Evolutionary conservation across 352 stramenopile genomes (phyloP).

Genomic region (Globisporangium middletonii): DNA sequence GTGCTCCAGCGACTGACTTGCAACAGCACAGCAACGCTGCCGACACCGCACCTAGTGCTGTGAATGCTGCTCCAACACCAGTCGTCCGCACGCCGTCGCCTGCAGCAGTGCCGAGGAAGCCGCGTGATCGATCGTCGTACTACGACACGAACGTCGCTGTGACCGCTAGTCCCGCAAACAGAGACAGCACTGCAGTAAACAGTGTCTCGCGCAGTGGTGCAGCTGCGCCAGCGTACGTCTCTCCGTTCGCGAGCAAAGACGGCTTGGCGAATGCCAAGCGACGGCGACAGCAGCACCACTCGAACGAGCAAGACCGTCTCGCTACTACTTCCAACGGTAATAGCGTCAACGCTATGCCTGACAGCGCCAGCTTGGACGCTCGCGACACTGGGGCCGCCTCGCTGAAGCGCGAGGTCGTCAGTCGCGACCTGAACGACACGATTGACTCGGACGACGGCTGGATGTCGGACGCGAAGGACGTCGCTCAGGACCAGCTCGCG

Average conservation of each 20-base stretch:
- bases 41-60: no score
- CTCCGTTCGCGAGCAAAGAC: slow-evolving; percentile 38
- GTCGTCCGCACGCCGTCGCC: no score
- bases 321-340: not conserved
- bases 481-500: slow-evolving; percentile 2
- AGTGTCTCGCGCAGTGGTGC: no score
- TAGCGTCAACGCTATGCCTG: slow-evolving; percentile 31
- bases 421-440: not conserved
- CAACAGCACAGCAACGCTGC: not conserved
- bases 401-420: not conserved
- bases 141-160: no score
- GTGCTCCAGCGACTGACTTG: no score
- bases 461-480: slow-evolving; percentile 58
- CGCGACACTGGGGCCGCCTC: slow-evolving; percentile 39
- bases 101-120: no score
- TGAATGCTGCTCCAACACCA: no score
- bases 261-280: slow-evolving; percentile 24
- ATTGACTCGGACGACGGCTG: slow-evolving; percentile 41
- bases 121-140: no score
- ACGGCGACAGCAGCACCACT: slow-evolving; percentile 3
- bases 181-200: no score
- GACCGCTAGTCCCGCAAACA: no score
- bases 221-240: slow-evolving; percentile 32
- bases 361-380: slow-evolving; percentile 7
- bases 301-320: no score